Evolutionary conservation across 371 early-diverging fungal genomes (phyloP).

Genomic region (Mucor indicus): DNA sequence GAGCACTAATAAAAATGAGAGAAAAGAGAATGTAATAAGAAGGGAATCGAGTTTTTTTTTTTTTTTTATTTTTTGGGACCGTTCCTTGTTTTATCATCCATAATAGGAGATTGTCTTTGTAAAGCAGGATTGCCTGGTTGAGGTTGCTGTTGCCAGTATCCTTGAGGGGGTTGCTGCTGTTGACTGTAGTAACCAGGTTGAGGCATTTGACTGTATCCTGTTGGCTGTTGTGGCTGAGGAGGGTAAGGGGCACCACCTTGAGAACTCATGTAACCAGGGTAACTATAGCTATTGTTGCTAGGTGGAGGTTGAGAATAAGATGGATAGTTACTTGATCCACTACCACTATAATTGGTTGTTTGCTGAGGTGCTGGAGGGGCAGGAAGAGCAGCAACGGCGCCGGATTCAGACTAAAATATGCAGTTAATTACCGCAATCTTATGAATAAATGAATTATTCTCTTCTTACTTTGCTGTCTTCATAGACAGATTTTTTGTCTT

Average conservation of each 20-base stretch:
- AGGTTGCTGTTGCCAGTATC: no score
- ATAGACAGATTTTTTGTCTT: constrained; percentile 15
- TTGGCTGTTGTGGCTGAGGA: no score
- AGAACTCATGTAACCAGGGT: constrained; percentile 25
- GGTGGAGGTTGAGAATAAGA: constrained; percentile 7
- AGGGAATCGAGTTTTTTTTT: neutral
- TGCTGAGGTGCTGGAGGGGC: no score
- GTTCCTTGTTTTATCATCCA: constrained; percentile 28
- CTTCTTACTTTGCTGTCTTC: constrained; percentile 15
- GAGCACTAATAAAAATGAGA: no score
- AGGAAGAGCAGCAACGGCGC: constrained; percentile 2
- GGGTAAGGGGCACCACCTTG: constrained; percentile 4
- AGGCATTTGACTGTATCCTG: constrained; percentile 22
- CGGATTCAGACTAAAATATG: neutral
- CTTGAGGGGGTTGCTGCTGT: no score
- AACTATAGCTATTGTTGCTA: constrained; percentile 8
- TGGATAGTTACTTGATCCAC: constrained; percentile 8
- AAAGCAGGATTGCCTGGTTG: constrained; percentile 13
- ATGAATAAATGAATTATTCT: no score
- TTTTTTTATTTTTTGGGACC: constrained; percentile 8
- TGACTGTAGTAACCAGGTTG: constrained; percentile 35
- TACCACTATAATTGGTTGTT: no score
- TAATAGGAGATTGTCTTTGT: constrained; percentile 20
- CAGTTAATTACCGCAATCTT: no score
- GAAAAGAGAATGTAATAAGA: no score